Evolutionary conservation across 805 yeast genomes (phyloP).

Genomic region (Barnettozyma siamensis): DNA sequence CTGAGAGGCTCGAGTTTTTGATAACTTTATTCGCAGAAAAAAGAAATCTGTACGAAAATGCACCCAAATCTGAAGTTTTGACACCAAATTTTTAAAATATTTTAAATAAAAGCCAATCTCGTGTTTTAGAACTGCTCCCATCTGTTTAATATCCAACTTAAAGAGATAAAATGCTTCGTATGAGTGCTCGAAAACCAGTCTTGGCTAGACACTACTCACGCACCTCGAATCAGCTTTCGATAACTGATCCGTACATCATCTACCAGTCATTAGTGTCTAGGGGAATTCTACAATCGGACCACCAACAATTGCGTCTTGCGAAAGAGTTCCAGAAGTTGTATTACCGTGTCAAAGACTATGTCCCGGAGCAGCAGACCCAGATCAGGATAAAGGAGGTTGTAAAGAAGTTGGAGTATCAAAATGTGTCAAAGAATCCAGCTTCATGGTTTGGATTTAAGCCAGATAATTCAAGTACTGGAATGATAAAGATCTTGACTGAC

Average conservation of each 20-base stretch:
- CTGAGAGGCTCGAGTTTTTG: too few species aligned
- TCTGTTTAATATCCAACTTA: too few species aligned
- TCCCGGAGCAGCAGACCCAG: constrained; percentile 31
- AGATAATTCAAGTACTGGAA: constrained; percentile 26
- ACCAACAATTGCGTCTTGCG: constrained; percentile 55
- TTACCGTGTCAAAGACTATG: constrained; percentile 51
- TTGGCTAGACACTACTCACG: constrained; percentile 7
- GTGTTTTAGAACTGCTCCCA: too few species aligned
- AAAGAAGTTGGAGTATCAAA: constrained; percentile 27
- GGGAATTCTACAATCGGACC: constrained; percentile 51
- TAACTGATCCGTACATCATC: constrained; percentile 59
- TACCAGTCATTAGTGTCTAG: constrained; percentile 47
- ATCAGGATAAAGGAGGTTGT: constrained; percentile 23
- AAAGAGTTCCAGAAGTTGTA: constrained; percentile 58
- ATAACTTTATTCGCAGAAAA: too few species aligned
- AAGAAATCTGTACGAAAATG: background rate
- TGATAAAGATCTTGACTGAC: constrained; percentile 48
- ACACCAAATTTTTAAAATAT: background rate
- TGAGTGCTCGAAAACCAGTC: too few species aligned
- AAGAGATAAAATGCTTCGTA: too few species aligned
- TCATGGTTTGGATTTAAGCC: constrained; percentile 5
- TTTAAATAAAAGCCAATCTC: too few species aligned
- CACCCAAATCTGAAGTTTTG: constrained; percentile 1
- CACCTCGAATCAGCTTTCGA: constrained; percentile 24
- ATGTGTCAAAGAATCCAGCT: background rate